Conservation (phyloP, 169 alveolate genomes). For the Cryptosporidium canis region DNA sequence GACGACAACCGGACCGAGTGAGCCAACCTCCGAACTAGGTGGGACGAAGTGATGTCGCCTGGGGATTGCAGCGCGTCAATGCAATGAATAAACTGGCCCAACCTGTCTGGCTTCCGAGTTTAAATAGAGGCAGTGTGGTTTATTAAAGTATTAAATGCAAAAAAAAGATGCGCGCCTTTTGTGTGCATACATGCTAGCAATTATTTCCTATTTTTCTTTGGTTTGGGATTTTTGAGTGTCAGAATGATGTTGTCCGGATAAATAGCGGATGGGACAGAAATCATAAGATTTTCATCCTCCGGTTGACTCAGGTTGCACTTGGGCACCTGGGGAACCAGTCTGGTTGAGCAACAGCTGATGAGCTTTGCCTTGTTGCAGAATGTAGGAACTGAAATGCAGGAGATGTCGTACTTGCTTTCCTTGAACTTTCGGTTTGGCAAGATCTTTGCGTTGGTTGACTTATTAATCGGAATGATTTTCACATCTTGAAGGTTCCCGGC, state of each 20-base stretch:
- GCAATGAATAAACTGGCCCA: no score
- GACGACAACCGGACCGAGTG: no score
- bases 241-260: constrained; percentile 61
- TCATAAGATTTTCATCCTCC: constrained; percentile 22
- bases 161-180: neutral
- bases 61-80: neutral
- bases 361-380: constrained; percentile 6
- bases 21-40: neutral
- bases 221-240: constrained; percentile 11
- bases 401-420: constrained; percentile 35
- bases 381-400: constrained; percentile 50
- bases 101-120: neutral
- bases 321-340: constrained; percentile 5
- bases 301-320: neutral
- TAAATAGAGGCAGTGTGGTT: neutral
- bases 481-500: constrained; percentile 10
- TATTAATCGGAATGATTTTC: constrained; percentile 47
- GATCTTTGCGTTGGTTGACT: constrained; percentile 30
- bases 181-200: neutral
- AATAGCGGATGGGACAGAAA: constrained; percentile 60
- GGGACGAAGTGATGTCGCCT: neutral
- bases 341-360: neutral
- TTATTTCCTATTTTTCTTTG: constrained; percentile 5
- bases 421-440: constrained; percentile 44
- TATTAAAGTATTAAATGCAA: neutral